phyloP scores from a whole-genome alignment of 345 rosid genomes.

The Hibiscus mutabilis region DNA sequence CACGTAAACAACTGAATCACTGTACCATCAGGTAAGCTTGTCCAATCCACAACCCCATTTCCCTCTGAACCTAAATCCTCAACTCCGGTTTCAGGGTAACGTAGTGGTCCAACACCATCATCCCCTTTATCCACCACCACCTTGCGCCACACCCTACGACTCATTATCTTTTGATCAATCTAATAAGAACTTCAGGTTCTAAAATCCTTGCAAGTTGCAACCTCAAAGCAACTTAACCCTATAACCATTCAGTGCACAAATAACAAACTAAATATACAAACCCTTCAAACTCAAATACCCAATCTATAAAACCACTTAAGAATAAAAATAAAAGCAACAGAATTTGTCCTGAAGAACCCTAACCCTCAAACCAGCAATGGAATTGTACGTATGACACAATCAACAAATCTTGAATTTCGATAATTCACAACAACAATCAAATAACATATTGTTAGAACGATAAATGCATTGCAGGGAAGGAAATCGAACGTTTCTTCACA shows the following conservation, averaged over 20 bases:
- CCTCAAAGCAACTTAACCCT: constrained; percentile 16
- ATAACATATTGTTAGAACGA: no score
- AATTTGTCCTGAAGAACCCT: constrained; percentile 24
- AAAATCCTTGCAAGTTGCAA: neutral
- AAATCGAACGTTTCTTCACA: no score
- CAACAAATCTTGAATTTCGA: constrained; percentile 1
- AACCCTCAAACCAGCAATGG: constrained; percentile 14
- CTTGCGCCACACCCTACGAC: constrained; percentile 71
- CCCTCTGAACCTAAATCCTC: constrained; percentile 31
- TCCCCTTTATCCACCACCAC: constrained; percentile 54
- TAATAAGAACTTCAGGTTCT: constrained; percentile 4
- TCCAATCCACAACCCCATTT: constrained; percentile 48
- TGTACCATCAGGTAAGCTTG: constrained; percentile 64
- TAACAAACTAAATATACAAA: constrained; percentile 9
- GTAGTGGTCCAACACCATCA: constrained; percentile 35
- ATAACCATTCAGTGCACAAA: constrained; percentile 8
- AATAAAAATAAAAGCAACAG: neutral
- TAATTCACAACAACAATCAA: constrained; percentile 9
- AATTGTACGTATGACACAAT: constrained; percentile 14
- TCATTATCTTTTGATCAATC: constrained; percentile 37
- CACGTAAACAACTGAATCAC: constrained; percentile 58
- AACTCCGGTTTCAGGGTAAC: constrained; percentile 49
- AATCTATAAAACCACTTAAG: constrained; percentile 11
- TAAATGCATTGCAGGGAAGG: no score
- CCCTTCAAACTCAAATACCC: constrained; percentile 13